phyloP scores from a whole-genome alignment of 805 yeast genomes.

The Wickerhamiella nectarea region DNA sequence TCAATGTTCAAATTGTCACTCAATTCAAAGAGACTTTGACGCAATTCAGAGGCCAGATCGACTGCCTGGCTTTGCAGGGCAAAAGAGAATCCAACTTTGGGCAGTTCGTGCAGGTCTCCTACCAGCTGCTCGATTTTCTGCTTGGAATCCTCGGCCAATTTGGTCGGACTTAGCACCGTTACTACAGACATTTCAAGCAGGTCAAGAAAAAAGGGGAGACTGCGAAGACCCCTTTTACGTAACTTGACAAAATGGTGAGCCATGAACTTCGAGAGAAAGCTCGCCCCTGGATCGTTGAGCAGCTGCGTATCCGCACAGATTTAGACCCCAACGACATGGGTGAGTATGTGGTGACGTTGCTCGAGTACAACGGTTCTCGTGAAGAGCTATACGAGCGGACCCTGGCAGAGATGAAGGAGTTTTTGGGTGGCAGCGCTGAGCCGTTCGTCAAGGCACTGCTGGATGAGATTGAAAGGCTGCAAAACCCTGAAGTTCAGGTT shows the following conservation, averaged over 20 bases:
- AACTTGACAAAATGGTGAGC: constrained; percentile 5
- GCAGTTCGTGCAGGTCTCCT: background rate
- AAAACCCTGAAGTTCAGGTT: constrained; percentile 1
- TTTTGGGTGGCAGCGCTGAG: constrained; percentile 25
- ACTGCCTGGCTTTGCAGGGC: background rate
- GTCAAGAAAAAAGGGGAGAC: background rate
- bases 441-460: constrained; percentile 27
- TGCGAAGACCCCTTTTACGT: background rate
- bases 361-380: constrained; percentile 28
- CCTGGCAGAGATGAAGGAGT: constrained; percentile 29
- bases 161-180: background rate
- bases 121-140: background rate
- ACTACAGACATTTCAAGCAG: background rate
- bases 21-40: background rate
- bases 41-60: background rate
- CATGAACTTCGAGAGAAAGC: constrained; percentile 10
- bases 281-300: constrained; percentile 23
- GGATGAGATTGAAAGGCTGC: constrained; percentile 19
- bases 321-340: constrained; percentile 33
- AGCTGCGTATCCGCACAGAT: constrained; percentile 23
- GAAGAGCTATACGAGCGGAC: constrained; percentile 27
- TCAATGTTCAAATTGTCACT: constrained; percentile 24
- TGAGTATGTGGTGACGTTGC: constrained; percentile 33
- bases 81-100: background rate
- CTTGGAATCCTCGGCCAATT: background rate